Evolutionary conservation across 805 yeast species (phyloP).

Genomic region (Lachancea quebecensis): DNA sequence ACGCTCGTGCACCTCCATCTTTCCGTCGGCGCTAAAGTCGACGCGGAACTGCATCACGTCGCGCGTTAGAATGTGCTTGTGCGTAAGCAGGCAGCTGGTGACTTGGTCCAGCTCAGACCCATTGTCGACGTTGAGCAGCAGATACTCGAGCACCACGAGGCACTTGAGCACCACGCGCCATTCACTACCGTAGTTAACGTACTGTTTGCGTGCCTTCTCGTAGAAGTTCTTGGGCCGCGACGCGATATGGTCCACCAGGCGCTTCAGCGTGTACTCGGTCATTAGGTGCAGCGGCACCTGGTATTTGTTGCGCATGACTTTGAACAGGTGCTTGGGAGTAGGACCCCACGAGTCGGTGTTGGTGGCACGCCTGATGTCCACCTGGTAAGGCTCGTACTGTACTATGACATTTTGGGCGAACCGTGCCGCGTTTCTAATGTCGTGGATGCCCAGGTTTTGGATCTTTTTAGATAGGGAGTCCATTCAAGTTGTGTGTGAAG

Average conservation of each 20-base stretch:
- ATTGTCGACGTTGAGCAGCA: constrained; percentile 29
- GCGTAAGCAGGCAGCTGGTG: constrained; percentile 27
- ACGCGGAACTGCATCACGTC: constrained; percentile 28
- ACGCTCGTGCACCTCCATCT: constrained; percentile 34
- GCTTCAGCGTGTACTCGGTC: constrained; percentile 32
- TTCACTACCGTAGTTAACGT: constrained; percentile 36
- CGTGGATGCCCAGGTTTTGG: constrained; percentile 33
- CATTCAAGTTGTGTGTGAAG: constrained; percentile 14
- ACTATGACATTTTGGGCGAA: constrained; percentile 35
- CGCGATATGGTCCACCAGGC: constrained; percentile 34
- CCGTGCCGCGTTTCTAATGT: constrained; percentile 36
- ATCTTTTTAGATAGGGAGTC: constrained; percentile 31
- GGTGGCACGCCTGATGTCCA: constrained; percentile 39
- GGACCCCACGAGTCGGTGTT: constrained; percentile 52
- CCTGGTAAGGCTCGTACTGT: constrained; percentile 33
- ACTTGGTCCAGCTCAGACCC: constrained; percentile 31
- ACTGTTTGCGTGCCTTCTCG: constrained; percentile 35
- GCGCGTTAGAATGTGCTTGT: constrained; percentile 27
- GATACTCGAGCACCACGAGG: constrained; percentile 30
- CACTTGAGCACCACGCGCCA: constrained; percentile 38
- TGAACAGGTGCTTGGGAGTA: constrained; percentile 37
- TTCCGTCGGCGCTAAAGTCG: constrained; percentile 31
- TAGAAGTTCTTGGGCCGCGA: constrained; percentile 31
- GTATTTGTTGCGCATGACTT: constrained; percentile 27
- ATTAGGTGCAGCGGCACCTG: constrained; percentile 28